Evolutionary conservation across 2,329 filamentous ascomycete species (phyloP).

Genomic region (Microsporum canis): DNA sequence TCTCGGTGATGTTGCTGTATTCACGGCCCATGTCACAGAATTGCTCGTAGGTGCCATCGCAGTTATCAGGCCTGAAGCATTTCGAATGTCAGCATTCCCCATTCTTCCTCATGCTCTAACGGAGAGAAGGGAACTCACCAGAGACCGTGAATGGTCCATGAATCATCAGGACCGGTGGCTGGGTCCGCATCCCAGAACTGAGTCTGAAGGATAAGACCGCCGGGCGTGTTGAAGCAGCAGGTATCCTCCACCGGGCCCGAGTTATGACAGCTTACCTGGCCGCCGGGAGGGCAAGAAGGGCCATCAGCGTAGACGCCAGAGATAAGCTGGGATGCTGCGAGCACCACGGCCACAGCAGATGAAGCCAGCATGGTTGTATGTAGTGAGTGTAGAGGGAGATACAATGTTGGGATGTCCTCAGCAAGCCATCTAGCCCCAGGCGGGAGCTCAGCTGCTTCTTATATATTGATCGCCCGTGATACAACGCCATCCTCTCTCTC

Average conservation of each 20-base stretch:
- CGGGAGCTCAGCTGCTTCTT: neutral
- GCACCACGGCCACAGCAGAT: neutral
- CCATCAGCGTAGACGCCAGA: conserved; percentile 9
- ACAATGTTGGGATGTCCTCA: neutral
- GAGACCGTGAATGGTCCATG: conserved; percentile 49
- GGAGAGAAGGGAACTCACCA: conserved; percentile 30
- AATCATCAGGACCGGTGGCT: conserved; percentile 42
- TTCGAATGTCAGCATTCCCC: neutral
- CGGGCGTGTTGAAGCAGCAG: conserved; percentile 50
- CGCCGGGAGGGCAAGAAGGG: conserved; percentile 23
- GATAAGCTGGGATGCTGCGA: conserved; percentile 1
- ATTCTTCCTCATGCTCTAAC: neutral
- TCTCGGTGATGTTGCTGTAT: conserved; percentile 47
- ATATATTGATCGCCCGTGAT: neutral
- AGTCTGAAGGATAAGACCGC: conserved; percentile 46
- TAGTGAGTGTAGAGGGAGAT: neutral
- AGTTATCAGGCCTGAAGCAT: conserved; percentile 37
- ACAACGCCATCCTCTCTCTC: neutral
- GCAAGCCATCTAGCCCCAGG: neutral
- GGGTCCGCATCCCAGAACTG: conserved; percentile 52
- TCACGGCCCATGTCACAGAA: conserved; percentile 45
- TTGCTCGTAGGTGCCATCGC: conserved; percentile 47
- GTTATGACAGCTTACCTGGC: conserved; percentile 46
- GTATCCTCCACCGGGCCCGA: conserved; percentile 38
- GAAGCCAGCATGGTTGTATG: neutral